Percentiles rank a stretch among this genome's conserved stretches.
Evolutionary conservation across 345 rosid genomes (phyloP).

Genomic region (Acer campestre): DNA sequence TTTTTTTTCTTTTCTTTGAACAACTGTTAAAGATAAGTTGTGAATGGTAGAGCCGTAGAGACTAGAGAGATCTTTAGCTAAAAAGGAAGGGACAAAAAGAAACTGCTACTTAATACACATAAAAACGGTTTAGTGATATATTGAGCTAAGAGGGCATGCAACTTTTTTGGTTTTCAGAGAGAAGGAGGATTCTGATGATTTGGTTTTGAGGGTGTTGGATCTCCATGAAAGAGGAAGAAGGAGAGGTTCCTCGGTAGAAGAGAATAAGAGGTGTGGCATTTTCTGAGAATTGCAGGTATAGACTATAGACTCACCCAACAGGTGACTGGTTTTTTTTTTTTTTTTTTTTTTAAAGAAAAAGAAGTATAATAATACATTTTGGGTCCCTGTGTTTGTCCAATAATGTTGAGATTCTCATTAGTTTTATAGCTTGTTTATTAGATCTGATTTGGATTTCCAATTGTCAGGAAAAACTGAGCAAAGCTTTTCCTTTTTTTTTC

Average conservation of each 20-base stretch:
- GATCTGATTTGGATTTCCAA: constrained; percentile 11
- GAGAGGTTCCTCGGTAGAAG: constrained; percentile 46
- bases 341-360: background rate
- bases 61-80: background rate
- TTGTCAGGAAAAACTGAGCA: constrained; percentile 1
- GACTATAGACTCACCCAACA: constrained; percentile 13
- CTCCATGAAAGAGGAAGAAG: constrained; percentile 43
- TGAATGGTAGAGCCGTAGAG: background rate
- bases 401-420: constrained; percentile 14
- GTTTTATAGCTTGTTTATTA: background rate
- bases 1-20: constrained; percentile 2
- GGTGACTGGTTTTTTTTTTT: background rate
- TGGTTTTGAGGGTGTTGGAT: constrained; percentile 29
- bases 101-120: background rate
- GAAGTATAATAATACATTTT: constrained; percentile 25
- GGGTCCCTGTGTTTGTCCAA: constrained; percentile 31
- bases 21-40: constrained; percentile 16
- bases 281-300: constrained; percentile 46
- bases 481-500: background rate
- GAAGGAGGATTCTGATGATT: background rate
- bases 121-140: constrained; percentile 13
- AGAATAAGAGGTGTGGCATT: constrained; percentile 46
- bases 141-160: constrained; percentile 17
- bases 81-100: constrained; percentile 27
- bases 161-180: constrained; percentile 22